Percentiles rank a stretch among this genome's conserved stretches.
Evolutionary conservation across 192 early-diverging fungal genomes (phyloP).

Genomic region (Dissophora globulifera): DNA sequence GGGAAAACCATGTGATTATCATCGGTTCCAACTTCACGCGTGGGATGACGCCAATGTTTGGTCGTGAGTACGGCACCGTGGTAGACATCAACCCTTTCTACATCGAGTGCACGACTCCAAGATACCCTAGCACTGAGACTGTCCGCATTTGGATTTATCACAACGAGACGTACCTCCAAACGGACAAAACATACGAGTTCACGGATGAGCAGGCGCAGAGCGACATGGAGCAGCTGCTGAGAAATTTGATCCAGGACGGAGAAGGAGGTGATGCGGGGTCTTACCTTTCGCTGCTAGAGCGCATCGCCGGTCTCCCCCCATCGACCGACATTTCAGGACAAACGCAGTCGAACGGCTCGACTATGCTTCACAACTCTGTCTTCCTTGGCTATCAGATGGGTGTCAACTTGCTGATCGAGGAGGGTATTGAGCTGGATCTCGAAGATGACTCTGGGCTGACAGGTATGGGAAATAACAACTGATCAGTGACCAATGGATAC

Average conservation of each 20-base stretch:
- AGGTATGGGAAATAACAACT: conserved; percentile 16
- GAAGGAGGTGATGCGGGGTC: conserved; percentile 38
- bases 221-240: conserved; percentile 50
- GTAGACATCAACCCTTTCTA: conserved; percentile 50
- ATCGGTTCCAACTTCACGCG: conserved; percentile 48
- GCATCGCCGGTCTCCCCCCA: conserved; percentile 39
- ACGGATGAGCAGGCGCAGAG: conserved; percentile 48
- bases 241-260: conserved; percentile 44
- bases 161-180: conserved; percentile 38
- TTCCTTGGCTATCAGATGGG: conserved; percentile 36
- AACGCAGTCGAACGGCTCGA: conserved; percentile 41
- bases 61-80: conserved; percentile 45
- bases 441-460: conserved; percentile 48
- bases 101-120: conserved; percentile 48
- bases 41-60: conserved; percentile 52
- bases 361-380: conserved; percentile 48
- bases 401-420: conserved; percentile 37
- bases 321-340: conserved; percentile 48
- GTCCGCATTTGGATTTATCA: conserved; percentile 43
- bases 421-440: conserved; percentile 50
- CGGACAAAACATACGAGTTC: conserved; percentile 51
- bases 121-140: conserved; percentile 48
- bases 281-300: conserved; percentile 41
- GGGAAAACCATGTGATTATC: conserved; percentile 53
- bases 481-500: too few relatives aligned